Evolutionary conservation across 192 early-diverging fungal genomes (phyloP).

Genomic region (Mortierella hygrophila): DNA sequence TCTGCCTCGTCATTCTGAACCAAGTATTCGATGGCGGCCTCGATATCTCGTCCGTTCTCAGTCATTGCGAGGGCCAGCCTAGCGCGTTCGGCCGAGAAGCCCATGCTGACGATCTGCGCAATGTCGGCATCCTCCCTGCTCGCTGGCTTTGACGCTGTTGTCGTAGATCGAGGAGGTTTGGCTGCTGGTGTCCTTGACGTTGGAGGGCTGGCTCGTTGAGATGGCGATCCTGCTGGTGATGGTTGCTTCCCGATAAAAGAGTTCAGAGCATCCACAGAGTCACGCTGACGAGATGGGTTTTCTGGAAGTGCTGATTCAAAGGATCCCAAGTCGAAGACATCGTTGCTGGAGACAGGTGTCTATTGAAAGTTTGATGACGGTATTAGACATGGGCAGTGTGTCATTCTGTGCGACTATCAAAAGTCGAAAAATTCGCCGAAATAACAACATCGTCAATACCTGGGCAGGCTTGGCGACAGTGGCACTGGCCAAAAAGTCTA

Average conservation of each 20-base stretch:
- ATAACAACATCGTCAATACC: slow-evolving; percentile 15
- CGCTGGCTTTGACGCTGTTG: slow-evolving; percentile 3
- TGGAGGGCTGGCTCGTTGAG: slow-evolving; percentile 24
- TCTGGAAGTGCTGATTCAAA: slow-evolving; percentile 45
- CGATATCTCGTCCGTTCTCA: slow-evolving; percentile 70
- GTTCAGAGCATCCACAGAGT: slow-evolving; percentile 37
- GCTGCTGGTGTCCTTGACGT: slow-evolving; percentile 9
- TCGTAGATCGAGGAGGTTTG: slow-evolving; percentile 10
- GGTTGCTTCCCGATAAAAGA: slow-evolving; percentile 51
- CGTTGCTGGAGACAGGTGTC: slow-evolving; percentile 11
- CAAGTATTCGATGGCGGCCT: slow-evolving; percentile 65
- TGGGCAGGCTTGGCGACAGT: slow-evolving; percentile 21
- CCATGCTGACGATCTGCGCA: slow-evolving; percentile 84
- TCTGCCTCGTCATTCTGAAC: slow-evolving; percentile 57
- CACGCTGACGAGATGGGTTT: slow-evolving; percentile 21
- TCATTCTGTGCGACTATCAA: not conserved
- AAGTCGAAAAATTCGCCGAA: not conserved
- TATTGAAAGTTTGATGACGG: slow-evolving; percentile 7
- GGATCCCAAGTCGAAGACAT: slow-evolving; percentile 46
- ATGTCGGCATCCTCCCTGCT: slow-evolving; percentile 62
- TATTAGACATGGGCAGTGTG: not conserved
- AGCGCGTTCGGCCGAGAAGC: slow-evolving; percentile 78
- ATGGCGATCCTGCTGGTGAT: slow-evolving; percentile 13
- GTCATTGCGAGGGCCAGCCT: slow-evolving; percentile 77
- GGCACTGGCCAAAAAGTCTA: slow-evolving; percentile 51